phyloP scores from a whole-genome alignment of 306 rosid species.

The Cicer yamashitae region DNA sequence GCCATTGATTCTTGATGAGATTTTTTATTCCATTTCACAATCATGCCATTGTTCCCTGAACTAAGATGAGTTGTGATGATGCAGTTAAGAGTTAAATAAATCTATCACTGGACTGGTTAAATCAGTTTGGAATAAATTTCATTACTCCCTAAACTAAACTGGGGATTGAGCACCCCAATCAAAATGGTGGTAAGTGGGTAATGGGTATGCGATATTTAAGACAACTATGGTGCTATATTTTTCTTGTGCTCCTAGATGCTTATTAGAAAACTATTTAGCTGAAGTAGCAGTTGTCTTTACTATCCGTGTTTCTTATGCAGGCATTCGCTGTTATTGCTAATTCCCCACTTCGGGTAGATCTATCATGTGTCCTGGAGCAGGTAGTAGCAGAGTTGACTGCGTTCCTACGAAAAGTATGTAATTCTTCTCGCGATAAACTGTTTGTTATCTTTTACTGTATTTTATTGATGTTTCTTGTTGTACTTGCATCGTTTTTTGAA shows the following conservation, averaged over 20 bases:
- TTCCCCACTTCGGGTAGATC: conserved; percentile 84
- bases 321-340: conserved; percentile 97
- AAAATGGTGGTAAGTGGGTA: neutral
- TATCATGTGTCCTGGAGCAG: conserved; percentile 91
- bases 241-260: conserved; percentile 1
- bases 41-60: neutral
- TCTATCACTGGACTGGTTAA: conserved; percentile 15
- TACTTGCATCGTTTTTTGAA: conserved; percentile 15
- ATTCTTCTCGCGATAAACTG: conserved; percentile 23
- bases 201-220: conserved; percentile 25
- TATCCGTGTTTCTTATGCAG: conserved; percentile 52
- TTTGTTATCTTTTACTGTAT: conserved; percentile 29
- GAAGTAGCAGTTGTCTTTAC: conserved; percentile 35
- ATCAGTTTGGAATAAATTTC: conserved; percentile 21
- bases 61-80: conserved; percentile 5
- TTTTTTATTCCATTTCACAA: conserved; percentile 6
- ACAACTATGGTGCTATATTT: conserved; percentile 22
- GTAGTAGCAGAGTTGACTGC: conserved; percentile 92
- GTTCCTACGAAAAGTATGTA: conserved; percentile 85
- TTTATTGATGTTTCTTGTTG: conserved; percentile 32
- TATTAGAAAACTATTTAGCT: neutral
- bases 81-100: conserved; percentile 20
- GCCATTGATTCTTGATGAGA: neutral
- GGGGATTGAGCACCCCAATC: conserved; percentile 8
- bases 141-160: neutral